A percentile compares a stretch with the other conserved stretches of the same genome.
phyloP scores from a whole-genome alignment of 768 basidiomycete species.

The Amanita fuliginea region DNA sequence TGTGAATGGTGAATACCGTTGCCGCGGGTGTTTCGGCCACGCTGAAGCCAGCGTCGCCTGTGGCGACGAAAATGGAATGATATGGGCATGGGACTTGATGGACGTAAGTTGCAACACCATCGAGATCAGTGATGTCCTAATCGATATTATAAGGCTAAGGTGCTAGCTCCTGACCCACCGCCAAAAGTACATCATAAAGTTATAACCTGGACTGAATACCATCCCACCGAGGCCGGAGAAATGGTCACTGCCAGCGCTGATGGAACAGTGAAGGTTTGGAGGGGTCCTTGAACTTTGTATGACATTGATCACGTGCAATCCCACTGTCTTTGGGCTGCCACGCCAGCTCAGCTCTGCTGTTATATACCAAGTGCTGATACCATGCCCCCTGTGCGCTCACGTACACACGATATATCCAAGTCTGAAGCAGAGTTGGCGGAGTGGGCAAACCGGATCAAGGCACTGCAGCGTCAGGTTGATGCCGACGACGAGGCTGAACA shows the following conservation, averaged over 20 bases:
- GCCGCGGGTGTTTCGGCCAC: conserved; percentile 72
- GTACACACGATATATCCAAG: conserved; percentile 31
- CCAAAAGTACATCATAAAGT: conserved; percentile 73
- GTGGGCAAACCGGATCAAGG: conserved; percentile 75
- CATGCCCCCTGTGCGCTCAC: not conserved
- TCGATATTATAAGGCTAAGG: conserved; percentile 42
- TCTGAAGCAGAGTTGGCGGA: conserved; percentile 64
- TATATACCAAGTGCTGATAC: not conserved
- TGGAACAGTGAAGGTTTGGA: conserved; percentile 88
- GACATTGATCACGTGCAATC: conserved; percentile 2
- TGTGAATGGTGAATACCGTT: conserved; percentile 62
- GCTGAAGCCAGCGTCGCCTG: conserved; percentile 73
- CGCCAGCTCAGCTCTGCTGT: not conserved
- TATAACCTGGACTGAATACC: conserved; percentile 88
- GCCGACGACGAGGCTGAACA: conserved; percentile 74
- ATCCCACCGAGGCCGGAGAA: conserved; percentile 72
- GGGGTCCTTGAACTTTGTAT: conserved; percentile 18
- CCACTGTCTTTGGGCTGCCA: not conserved
- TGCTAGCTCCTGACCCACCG: conserved; percentile 62
- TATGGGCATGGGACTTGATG: conserved; percentile 93
- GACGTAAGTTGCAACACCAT: conserved; percentile 40
- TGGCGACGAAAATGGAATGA: conserved; percentile 81
- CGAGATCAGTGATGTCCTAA: conserved; percentile 6
- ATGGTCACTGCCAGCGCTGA: conserved; percentile 87
- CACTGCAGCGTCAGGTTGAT: conserved; percentile 71